Evolutionary conservation across 1,284 basidiomycete species (phyloP).

Genomic region (Apiotrichum sp.): DNA sequence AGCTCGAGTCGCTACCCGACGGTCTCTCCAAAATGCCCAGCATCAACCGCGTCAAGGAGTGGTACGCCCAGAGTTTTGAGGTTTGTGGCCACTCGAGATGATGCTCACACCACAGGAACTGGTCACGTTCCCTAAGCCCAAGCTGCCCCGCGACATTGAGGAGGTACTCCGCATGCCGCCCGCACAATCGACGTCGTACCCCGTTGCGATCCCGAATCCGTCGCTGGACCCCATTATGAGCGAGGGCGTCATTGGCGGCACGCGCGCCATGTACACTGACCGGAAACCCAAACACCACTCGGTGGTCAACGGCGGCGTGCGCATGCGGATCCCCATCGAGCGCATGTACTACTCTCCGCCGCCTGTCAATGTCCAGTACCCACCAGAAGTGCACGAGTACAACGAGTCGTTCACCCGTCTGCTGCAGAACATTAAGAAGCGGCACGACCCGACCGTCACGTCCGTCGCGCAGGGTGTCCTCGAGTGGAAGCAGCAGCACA

Average conservation of each 20-base stretch:
- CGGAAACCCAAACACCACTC: slow-evolving; percentile 15
- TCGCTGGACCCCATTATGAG: slow-evolving; percentile 44
- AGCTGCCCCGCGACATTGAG: slow-evolving; percentile 61
- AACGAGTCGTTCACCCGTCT: slow-evolving; percentile 85
- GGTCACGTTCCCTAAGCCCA: slow-evolving; percentile 71
- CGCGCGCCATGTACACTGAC: slow-evolving; percentile 16
- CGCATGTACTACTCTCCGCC: slow-evolving; percentile 75
- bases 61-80: slow-evolving; percentile 99
- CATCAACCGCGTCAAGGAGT: slow-evolving; percentile 92
- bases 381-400: slow-evolving; percentile 89
- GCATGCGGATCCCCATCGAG: slow-evolving; percentile 44
- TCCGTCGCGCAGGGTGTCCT: slow-evolving; percentile 83
- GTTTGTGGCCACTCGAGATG: slow-evolving; percentile 50
- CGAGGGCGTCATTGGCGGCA: slow-evolving; percentile 25
- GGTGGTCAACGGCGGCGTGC: slow-evolving; percentile 15
- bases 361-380: slow-evolving; percentile 65
- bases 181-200: slow-evolving; percentile 35
- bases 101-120: slow-evolving; percentile 61
- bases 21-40: slow-evolving; percentile 86
- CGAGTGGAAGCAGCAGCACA: slow-evolving; percentile 55
- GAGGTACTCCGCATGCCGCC: slow-evolving; percentile 59
- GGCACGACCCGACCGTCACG: slow-evolving; percentile 96
- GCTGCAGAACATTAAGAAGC: slow-evolving; percentile 82
- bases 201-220: slow-evolving; percentile 44
- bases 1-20: slow-evolving; percentile 91